Evolutionary conservation across 2,329 filamentous ascomycete genomes (phyloP).

Genomic region (Xylaria sp.): DNA sequence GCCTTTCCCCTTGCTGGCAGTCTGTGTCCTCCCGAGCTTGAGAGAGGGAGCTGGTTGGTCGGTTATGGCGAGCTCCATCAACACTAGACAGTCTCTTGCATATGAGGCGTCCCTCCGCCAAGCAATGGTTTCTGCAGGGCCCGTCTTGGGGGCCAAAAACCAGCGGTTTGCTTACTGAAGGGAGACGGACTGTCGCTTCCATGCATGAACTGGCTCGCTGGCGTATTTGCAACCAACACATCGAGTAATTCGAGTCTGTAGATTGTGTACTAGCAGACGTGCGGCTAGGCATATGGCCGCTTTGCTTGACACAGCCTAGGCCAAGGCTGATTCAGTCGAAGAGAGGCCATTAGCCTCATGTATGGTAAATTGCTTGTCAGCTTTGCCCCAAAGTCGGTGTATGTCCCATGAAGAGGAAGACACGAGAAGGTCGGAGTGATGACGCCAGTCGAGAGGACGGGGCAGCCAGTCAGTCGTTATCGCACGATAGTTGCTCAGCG

Average conservation of each 20-base stretch:
- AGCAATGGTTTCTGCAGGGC: constrained; percentile 37
- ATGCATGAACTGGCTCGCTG: constrained; percentile 31
- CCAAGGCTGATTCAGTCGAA: constrained; percentile 12
- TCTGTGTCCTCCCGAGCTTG: constrained; percentile 19
- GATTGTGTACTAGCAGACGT: constrained; percentile 2
- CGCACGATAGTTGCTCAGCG: neutral
- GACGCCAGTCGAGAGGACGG: constrained; percentile 20
- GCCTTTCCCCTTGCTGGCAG: constrained; percentile 26
- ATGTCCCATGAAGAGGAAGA: constrained; percentile 1
- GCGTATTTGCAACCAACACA: constrained; percentile 29
- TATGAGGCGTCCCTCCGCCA: constrained; percentile 17
- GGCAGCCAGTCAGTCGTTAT: constrained; percentile 23
- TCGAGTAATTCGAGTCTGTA: neutral
- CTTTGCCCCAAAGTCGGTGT: constrained; percentile 35
- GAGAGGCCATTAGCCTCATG: constrained; percentile 1
- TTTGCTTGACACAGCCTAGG: constrained; percentile 13
- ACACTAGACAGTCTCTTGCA: constrained; percentile 27
- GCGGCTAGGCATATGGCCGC: constrained; percentile 14
- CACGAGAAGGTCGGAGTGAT: neutral
- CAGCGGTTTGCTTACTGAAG: neutral
- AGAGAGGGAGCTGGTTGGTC: constrained; percentile 32
- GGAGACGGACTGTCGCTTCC: constrained; percentile 6
- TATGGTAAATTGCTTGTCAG: constrained; percentile 20
- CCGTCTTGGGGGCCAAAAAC: constrained; percentile 32
- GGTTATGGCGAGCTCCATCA: constrained; percentile 23